phyloP scores from a whole-genome alignment of 2,329 filamentous ascomycete genomes.

The Aspergillus sp. region DNA sequence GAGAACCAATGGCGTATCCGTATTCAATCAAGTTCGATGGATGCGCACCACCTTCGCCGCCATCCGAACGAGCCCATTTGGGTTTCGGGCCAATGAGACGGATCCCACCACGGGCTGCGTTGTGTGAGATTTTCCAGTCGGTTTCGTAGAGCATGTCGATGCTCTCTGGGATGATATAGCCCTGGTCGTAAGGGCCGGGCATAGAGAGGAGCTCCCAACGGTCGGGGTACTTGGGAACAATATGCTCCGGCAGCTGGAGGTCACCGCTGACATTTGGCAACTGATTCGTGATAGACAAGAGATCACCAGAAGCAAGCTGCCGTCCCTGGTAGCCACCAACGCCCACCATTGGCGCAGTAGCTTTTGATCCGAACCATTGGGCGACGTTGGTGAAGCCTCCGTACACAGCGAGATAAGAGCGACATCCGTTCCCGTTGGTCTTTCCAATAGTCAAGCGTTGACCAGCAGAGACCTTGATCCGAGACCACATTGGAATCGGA shows the following conservation, averaged over 20 bases:
- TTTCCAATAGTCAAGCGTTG: constrained; percentile 52
- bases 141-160: constrained; percentile 53
- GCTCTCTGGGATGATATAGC: constrained; percentile 46
- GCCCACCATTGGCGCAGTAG: constrained; percentile 51
- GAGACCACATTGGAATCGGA: constrained; percentile 49
- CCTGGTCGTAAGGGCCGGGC: constrained; percentile 52
- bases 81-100: constrained; percentile 54
- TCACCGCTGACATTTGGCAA: constrained; percentile 27
- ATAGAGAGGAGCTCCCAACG: constrained; percentile 50
- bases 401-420: constrained; percentile 53
- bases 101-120: constrained; percentile 54
- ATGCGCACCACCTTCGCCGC: constrained; percentile 58
- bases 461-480: constrained; percentile 44
- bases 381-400: constrained; percentile 51
- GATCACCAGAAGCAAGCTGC: constrained; percentile 48
- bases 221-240: constrained; percentile 45
- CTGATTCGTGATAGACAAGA: constrained; percentile 41
- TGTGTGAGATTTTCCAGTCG: constrained; percentile 56
- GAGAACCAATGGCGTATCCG: constrained; percentile 51
- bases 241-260: constrained; percentile 36
- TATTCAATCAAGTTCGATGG: constrained; percentile 55
- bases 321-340: constrained; percentile 57
- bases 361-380: constrained; percentile 53
- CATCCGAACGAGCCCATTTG: constrained; percentile 53
- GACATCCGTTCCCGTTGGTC: constrained; percentile 46